Conservation (phyloP, 352 stramenopile species). For the Phytophthora citricola region DNA sequence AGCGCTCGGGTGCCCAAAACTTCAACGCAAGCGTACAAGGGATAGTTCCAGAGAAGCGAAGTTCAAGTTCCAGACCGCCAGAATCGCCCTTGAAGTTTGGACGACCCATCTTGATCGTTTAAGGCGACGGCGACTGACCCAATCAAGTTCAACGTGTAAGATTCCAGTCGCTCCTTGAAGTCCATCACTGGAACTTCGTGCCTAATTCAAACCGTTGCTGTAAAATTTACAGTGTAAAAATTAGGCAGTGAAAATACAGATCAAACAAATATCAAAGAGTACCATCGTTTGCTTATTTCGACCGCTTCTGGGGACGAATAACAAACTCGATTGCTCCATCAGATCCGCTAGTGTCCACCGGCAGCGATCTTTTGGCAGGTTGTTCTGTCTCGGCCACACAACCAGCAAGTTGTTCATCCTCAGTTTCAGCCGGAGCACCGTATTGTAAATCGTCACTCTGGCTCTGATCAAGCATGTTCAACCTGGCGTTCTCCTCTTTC, state of each 20-base stretch:
- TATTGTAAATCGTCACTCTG: neutral
- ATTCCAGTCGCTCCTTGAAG: slow-evolving; percentile 12
- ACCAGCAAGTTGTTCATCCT: too few relatives aligned
- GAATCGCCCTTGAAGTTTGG: slow-evolving; percentile 5
- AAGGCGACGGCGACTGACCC: slow-evolving; percentile 7
- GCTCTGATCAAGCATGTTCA: neutral
- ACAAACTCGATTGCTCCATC: neutral
- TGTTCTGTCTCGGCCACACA: neutral
- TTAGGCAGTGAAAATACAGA: too few relatives aligned
- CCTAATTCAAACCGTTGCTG: too few relatives aligned
- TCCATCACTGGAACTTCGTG: neutral
- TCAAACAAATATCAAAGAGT: too few relatives aligned
- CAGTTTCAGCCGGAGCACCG: too few relatives aligned
- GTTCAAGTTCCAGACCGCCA: slow-evolving; percentile 26
- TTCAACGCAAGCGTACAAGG: too few relatives aligned
- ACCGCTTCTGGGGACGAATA: neutral
- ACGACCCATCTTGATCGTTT: slow-evolving; percentile 1
- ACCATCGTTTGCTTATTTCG: neutral
- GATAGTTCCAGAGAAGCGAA: slow-evolving; percentile 15
- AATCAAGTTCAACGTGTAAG: slow-evolving; percentile 9
- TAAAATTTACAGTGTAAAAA: too few relatives aligned
- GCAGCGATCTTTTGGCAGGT: neutral
- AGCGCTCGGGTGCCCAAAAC: too few relatives aligned
- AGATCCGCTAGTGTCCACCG: neutral
- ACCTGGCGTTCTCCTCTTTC: neutral